These are phyloP conservation scores for Setomelanomma holmii DNA, from an alignment of 2,329 filamentous ascomycete genomes.

Conservation along the genomic window DNA sequence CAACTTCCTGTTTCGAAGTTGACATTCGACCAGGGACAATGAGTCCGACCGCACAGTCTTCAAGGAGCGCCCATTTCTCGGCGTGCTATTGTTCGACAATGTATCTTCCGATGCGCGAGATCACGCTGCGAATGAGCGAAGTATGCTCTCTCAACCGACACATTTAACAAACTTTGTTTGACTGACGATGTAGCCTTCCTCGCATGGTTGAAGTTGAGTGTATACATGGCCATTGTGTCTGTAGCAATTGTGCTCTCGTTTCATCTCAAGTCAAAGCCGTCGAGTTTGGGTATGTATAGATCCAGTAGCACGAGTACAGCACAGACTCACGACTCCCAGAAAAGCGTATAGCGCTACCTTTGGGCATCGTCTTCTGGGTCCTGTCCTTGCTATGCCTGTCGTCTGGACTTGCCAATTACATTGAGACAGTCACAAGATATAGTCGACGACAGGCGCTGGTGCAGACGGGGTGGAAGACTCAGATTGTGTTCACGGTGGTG, in stretches of 20 bases:
- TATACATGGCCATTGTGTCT: constrained; percentile 90
- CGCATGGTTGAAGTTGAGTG: constrained; percentile 85
- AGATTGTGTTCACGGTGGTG: constrained; percentile 66
- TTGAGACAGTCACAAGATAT: constrained; percentile 83
- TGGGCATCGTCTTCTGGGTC: constrained; percentile 88
- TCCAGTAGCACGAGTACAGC: neutral
- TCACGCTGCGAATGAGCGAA: constrained; percentile 81
- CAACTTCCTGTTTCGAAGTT: too few species aligned
- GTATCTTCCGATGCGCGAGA: constrained; percentile 76
- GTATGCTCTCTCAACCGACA: constrained; percentile 34
- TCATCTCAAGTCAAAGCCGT: constrained; percentile 78
- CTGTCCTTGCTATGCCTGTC: constrained; percentile 78
- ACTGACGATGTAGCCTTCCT: constrained; percentile 68
- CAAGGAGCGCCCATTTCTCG: constrained; percentile 67
- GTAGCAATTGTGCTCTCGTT: constrained; percentile 93
- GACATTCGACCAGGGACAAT: constrained; percentile 50
- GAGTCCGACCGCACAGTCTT: constrained; percentile 58
- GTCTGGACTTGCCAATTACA: constrained; percentile 85
- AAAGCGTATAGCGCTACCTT: constrained; percentile 76
- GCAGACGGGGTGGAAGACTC: constrained; percentile 92
- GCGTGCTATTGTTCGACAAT: constrained; percentile 76
- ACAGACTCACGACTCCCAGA: constrained; percentile 60
- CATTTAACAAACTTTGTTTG: neutral
- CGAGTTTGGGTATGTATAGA: constrained; percentile 23
- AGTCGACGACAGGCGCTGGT: constrained; percentile 80